These are phyloP conservation scores for Cardamine occulta DNA, from an alignment of 345 rosid species.

Conservation along the genomic window DNA sequence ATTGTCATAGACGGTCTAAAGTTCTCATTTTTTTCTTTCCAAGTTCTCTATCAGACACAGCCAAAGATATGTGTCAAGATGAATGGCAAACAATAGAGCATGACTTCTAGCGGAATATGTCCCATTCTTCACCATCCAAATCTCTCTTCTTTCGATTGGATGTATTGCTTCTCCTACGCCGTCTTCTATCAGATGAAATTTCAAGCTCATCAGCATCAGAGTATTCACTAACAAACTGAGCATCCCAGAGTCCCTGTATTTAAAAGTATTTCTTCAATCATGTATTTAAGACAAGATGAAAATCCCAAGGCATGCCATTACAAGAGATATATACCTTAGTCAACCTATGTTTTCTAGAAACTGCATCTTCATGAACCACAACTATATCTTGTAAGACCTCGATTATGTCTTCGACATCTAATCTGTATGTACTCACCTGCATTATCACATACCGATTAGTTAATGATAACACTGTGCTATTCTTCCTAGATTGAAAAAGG, in stretches of 20 bases:
- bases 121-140: conserved; percentile 34
- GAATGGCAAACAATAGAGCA: not conserved
- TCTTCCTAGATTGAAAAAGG: not conserved
- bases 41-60: no score
- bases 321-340: conserved; percentile 61
- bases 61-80: conserved; percentile 2
- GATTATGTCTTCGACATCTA: conserved; percentile 74
- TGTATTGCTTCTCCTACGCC: conserved; percentile 39
- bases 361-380: conserved; percentile 78
- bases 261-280: conserved; percentile 11
- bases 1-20: no score
- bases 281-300: not conserved
- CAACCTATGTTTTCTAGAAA: conserved; percentile 70
- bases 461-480: not conserved
- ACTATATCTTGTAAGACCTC: conserved; percentile 70
- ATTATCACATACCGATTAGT: conserved; percentile 21
- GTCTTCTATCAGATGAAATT: conserved; percentile 33
- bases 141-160: conserved; percentile 37
- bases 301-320: conserved; percentile 8
- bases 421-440: conserved; percentile 85
- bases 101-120: conserved; percentile 26
- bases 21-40: no score
- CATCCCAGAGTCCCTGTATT: conserved; percentile 76
- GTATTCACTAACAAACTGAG: conserved; percentile 54
- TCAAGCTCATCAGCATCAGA: conserved; percentile 49